phyloP scores from a whole-genome alignment of 495 filamentous ascomycete species.

The Amorphotheca resinae region DNA sequence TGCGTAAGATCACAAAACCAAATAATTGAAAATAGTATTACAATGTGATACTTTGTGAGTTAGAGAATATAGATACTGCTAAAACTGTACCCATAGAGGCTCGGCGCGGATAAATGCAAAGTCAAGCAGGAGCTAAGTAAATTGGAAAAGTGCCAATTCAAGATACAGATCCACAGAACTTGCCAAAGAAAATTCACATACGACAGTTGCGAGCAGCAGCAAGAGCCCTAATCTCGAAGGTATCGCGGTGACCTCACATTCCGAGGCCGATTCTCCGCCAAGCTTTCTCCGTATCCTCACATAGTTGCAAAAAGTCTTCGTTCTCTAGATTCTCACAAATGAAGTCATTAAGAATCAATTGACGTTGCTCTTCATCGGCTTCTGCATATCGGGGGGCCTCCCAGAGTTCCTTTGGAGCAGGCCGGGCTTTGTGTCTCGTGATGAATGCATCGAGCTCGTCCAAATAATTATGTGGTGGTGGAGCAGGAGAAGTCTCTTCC shows the following conservation, averaged over 20 bases:
- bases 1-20: too few species aligned
- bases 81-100: too few species aligned
- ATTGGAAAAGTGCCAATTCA: too few species aligned
- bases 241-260: constrained; percentile 11
- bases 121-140: too few species aligned
- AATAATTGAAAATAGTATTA: too few species aligned
- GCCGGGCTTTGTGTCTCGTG: constrained; percentile 11
- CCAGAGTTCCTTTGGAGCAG: constrained; percentile 12
- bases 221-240: neutral
- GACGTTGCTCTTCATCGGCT: constrained; percentile 24
- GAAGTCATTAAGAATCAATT: constrained; percentile 26
- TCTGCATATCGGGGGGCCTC: constrained; percentile 23
- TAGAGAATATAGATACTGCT: too few species aligned
- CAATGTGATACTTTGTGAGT: too few species aligned
- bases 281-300: constrained; percentile 27
- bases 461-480: constrained; percentile 12
- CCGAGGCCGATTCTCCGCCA: constrained; percentile 31
- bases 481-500: neutral
- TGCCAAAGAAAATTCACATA: too few species aligned
- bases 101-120: too few species aligned
- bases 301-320: constrained; percentile 29
- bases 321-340: constrained; percentile 30
- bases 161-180: too few species aligned
- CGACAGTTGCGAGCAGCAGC: too few species aligned
- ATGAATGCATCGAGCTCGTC: constrained; percentile 13